Evolutionary conservation across 805 yeast species (phyloP).

Genomic region (Candida manassasensis): DNA sequence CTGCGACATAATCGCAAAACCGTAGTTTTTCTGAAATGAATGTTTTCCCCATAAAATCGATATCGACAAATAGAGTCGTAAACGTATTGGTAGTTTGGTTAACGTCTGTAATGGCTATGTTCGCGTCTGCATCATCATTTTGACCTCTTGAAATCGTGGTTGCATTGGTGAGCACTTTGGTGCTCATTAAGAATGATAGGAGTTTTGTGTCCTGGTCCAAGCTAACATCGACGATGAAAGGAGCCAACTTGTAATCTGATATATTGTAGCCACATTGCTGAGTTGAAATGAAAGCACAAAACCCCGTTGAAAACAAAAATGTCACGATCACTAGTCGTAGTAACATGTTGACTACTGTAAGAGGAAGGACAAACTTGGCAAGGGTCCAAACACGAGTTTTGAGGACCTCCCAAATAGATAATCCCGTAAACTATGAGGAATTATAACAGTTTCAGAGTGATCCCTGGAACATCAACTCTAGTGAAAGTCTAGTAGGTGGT

Average conservation of each 20-base stretch:
- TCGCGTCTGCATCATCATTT: slow-evolving; percentile 5
- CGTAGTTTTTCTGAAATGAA: slow-evolving; percentile 36
- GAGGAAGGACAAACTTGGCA: too few relatives aligned
- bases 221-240: slow-evolving; percentile 31
- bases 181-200: slow-evolving; percentile 32
- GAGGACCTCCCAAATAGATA: too few relatives aligned
- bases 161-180: slow-evolving; percentile 18
- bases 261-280: slow-evolving; percentile 11
- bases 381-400: too few relatives aligned
- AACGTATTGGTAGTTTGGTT: slow-evolving; percentile 41
- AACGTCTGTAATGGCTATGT: slow-evolving; percentile 36
- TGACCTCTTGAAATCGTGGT: slow-evolving; percentile 1
- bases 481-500: too few relatives aligned
- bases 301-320: slow-evolving; percentile 7
- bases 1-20: slow-evolving; percentile 39
- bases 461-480: too few relatives aligned
- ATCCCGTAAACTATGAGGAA: too few relatives aligned
- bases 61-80: slow-evolving; percentile 45
- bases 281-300: slow-evolving; percentile 22
- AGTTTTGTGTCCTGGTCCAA: slow-evolving; percentile 25
- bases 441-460: too few relatives aligned
- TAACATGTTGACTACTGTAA: too few relatives aligned
- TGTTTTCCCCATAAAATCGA: slow-evolving; percentile 40
- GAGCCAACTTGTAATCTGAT: slow-evolving; percentile 13
- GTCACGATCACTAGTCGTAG: slow-evolving; percentile 8